A percentile compares a stretch with the other conserved stretches of the same genome.
Evolutionary conservation across 1,284 basidiomycete species (phyloP).

Genomic region (Ustilago bromivora): DNA sequence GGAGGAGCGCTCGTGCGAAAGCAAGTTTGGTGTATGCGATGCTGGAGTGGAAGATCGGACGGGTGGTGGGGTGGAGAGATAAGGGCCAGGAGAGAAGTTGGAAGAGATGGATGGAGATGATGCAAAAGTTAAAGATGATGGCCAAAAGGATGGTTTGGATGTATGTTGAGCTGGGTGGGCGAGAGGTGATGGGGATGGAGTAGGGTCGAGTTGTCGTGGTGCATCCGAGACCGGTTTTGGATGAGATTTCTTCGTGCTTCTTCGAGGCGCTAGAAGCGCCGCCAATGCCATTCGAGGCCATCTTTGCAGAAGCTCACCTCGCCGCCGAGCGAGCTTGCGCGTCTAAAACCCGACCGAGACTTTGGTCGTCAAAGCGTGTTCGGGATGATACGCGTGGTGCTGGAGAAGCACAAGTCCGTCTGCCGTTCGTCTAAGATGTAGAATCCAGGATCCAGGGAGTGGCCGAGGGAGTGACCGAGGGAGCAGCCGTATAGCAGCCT

Average conservation of each 20-base stretch:
- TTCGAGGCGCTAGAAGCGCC: conserved; percentile 1
- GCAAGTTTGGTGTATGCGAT: conserved; percentile 57
- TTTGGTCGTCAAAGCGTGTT: background rate
- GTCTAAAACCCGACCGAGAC: no score
- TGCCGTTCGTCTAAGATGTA: background rate
- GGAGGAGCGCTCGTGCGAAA: conserved; percentile 45
- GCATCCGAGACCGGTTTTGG: conserved; percentile 41
- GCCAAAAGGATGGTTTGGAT: conserved; percentile 52
- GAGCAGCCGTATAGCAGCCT: background rate
- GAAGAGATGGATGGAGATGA: conserved; percentile 45
- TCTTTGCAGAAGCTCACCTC: background rate
- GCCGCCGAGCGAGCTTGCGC: no score
- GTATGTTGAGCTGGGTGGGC: conserved; percentile 24
- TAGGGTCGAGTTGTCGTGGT: conserved; percentile 18
- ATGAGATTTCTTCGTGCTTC: conserved; percentile 14
- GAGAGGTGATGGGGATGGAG: conserved; percentile 48
- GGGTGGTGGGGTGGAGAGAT: conserved; percentile 33
- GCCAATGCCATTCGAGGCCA: conserved; percentile 3
- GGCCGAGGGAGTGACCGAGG: background rate
- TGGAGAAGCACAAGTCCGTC: background rate
- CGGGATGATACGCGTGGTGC: background rate
- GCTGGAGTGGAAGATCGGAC: conserved; percentile 33
- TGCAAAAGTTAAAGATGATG: conserved; percentile 56
- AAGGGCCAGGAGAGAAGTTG: conserved; percentile 57
- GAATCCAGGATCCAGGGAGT: background rate